These are phyloP conservation scores for Vitellaria paradoxa DNA, from an alignment of 179 eudicot species.

Conservation along the genomic window DNA sequence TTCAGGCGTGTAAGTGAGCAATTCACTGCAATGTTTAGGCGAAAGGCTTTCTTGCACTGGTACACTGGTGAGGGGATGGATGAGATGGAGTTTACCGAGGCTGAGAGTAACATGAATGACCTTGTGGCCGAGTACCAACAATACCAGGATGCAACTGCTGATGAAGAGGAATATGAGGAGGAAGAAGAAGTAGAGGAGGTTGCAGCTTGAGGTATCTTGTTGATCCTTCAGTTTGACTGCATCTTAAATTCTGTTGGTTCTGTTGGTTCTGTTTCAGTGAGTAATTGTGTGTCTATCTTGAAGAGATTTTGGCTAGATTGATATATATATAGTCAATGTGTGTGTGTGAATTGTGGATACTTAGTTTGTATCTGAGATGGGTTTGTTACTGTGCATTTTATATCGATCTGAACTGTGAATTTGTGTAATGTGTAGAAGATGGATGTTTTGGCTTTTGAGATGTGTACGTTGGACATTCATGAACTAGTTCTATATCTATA, in stretches of 20 bases:
- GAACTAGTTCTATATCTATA: too few species aligned
- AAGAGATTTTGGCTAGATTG: not conserved
- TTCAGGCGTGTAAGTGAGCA: constrained; percentile 41
- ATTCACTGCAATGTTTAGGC: constrained; percentile 38
- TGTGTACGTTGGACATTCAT: not conserved
- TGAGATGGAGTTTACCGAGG: constrained; percentile 42
- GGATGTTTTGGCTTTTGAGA: not conserved
- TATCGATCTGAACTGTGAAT: not conserved
- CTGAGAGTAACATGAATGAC: constrained; percentile 41
- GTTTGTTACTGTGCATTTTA: not conserved
- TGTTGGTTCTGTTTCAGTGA: not conserved
- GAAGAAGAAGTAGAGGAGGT: constrained; percentile 24
- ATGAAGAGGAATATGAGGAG: constrained; percentile 27
- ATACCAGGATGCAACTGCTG: constrained; percentile 38
- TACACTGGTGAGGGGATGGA: constrained; percentile 43
- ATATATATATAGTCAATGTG: not conserved
- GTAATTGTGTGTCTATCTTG: not conserved
- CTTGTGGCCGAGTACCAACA: constrained; percentile 43
- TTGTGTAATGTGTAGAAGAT: not conserved
- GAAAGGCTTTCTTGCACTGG: constrained; percentile 44
- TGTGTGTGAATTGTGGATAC: not conserved
- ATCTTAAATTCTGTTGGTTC: not conserved
- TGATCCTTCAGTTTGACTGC: not conserved
- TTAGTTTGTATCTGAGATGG: constrained; percentile 10
- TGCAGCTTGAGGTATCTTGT: not conserved